Base-by-base conservation (phyloP, 345 rosid genomes). In the Lepidium sativum region DNA sequence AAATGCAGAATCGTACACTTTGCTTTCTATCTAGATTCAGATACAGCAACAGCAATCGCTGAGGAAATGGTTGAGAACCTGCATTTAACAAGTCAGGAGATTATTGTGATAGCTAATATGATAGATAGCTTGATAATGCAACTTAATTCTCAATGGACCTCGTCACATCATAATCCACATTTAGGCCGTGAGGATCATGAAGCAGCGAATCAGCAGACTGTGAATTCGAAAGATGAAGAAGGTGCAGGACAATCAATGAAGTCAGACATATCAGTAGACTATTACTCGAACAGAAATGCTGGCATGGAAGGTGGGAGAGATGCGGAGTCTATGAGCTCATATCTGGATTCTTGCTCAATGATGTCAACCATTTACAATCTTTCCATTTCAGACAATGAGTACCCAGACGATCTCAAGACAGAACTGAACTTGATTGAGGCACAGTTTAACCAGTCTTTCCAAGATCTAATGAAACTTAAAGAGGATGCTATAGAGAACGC, bases 11-110 rank as follows among this genome's bases (percentile, higher is more conserved):
- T 86, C 54, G 79, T 92, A 54, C 84, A 87, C 72, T 92, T 92
- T 69, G 48, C 72, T 9, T 92, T 86, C 77, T 87, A 72, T 63
- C 82, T 86, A 18, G 76, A 84, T 51, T 79, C 86, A 6, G 98
- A 92, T 67, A 92, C 98, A 9, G 80, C 86, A 21, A 60, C 67
- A 42, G 84, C 92, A 25, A 81, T 92, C 2, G 82, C 91, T 18
- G 80, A 75, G 77, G 97, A 92, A 82, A 92, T 92, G 98, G 91
- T 81, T 65, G 96, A 89, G 73, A 80, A 89, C 56, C 79, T 92
- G 49, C 82, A 79, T 74, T 79, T 92, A 59, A 75, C 86, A 31
- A 52, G 79, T 47, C 84, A 81, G 68, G 86, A 87, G 67, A 83
- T 79, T 44, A 23, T 80, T 67, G 78, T 75, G 31, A 85, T 89